These are phyloP conservation scores for Torulaspora pretoriensis DNA, from an alignment of 1,139 yeast species.

Conservation along the genomic window DNA sequence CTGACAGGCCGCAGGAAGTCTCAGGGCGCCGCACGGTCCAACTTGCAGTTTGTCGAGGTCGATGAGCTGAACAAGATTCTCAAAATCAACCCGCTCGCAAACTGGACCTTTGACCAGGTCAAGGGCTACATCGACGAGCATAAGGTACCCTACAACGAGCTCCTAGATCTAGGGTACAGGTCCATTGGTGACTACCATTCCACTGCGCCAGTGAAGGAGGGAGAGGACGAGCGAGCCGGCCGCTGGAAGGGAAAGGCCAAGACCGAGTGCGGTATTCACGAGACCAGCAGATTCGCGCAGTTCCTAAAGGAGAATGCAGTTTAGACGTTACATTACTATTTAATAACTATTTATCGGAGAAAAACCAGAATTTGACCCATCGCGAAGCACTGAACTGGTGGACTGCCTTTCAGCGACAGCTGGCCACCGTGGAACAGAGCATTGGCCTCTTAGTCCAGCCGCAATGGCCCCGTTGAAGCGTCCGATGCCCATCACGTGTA, in stretches of 20 bases:
- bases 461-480: too few species aligned
- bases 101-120: constrained; percentile 77
- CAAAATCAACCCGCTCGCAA: constrained; percentile 84
- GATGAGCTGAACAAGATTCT: constrained; percentile 65
- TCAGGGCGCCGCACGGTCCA: constrained; percentile 81
- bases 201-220: constrained; percentile 82
- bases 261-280: constrained; percentile 96
- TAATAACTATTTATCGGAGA: background rate
- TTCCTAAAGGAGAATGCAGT: constrained; percentile 38
- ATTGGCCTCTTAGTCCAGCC: too few species aligned
- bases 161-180: constrained; percentile 81
- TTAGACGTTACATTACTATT: background rate
- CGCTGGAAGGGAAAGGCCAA: constrained; percentile 93
- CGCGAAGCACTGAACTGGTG: too few species aligned
- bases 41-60: constrained; percentile 71
- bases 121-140: constrained; percentile 62
- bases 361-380: background rate
- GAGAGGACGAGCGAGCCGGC: constrained; percentile 93
- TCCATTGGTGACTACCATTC: constrained; percentile 97
- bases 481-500: background rate
- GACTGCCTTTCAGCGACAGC: too few species aligned
- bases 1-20: constrained; percentile 88
- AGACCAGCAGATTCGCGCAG: constrained; percentile 65
- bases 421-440: too few species aligned
- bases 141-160: constrained; percentile 78